phyloP scores from a whole-genome alignment of 2,329 filamentous ascomycete genomes.

The Fusarium sulawesiense region DNA sequence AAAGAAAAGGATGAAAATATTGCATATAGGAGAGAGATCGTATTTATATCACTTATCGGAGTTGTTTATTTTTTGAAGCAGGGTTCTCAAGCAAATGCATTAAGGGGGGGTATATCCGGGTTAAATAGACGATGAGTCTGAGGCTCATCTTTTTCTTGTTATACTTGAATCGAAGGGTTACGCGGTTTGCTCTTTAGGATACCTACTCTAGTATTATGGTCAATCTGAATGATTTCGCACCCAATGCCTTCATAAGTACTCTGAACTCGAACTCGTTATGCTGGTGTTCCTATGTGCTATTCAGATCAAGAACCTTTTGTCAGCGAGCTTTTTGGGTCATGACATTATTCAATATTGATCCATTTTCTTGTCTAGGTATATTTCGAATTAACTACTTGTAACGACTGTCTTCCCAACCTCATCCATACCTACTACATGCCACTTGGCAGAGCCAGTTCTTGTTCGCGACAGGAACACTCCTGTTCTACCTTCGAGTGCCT shows the following conservation, averaged over 20 bases:
- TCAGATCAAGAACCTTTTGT: neutral
- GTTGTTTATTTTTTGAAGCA: constrained; percentile 33
- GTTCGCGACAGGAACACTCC: neutral
- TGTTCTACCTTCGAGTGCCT: neutral
- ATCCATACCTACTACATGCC: neutral
- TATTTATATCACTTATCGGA: constrained; percentile 17
- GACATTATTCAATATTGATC: neutral
- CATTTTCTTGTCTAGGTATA: neutral
- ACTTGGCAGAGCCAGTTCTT: neutral
- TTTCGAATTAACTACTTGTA: neutral
- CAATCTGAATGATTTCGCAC: constrained; percentile 33
- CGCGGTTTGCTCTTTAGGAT: constrained; percentile 27
- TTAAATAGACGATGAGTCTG: constrained; percentile 28
- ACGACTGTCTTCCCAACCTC: neutral
- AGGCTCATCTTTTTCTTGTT: constrained; percentile 22
- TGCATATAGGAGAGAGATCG: constrained; percentile 7
- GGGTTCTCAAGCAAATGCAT: constrained; percentile 32
- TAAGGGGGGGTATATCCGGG: constrained; percentile 1
- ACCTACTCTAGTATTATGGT: constrained; percentile 16
- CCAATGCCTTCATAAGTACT: neutral
- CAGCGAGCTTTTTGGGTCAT: neutral
- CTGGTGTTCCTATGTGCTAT: neutral
- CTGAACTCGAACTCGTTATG: neutral
- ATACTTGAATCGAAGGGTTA: constrained; percentile 6
- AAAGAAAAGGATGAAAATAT: neutral